Percentiles rank a stretch among this genome's conserved stretches.
These are phyloP conservation scores for Tetracladium maxilliforme DNA, from an alignment of 2,329 filamentous ascomycete genomes.

Conservation along the genomic window DNA sequence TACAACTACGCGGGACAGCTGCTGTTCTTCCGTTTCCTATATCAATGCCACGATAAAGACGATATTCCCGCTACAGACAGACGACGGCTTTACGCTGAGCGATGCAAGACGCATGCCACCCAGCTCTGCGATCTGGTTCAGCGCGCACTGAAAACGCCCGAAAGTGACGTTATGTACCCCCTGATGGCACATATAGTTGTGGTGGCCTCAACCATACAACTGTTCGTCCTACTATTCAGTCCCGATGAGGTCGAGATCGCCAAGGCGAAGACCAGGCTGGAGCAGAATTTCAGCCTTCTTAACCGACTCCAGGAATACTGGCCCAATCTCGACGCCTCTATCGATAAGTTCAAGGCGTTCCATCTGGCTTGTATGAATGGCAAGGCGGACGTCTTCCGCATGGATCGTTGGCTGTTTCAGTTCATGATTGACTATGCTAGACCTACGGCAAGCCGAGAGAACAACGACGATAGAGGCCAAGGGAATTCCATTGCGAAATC, in stretches of 20 bases:
- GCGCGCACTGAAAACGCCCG: constrained; percentile 16
- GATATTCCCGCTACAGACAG: constrained; percentile 4
- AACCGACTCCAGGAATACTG: constrained; percentile 22
- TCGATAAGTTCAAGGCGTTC: constrained; percentile 22
- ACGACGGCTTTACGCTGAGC: constrained; percentile 15
- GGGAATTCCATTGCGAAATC: too few species aligned
- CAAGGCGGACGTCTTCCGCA: constrained; percentile 19
- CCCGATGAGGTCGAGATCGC: constrained; percentile 18
- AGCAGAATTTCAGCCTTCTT: constrained; percentile 28
- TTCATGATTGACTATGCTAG: too few species aligned
- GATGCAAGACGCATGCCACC: constrained; percentile 23
- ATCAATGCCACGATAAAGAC: constrained; percentile 10
- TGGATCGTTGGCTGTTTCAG: constrained; percentile 25
- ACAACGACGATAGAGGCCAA: too few species aligned
- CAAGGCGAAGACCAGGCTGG: constrained; percentile 19
- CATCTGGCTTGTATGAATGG: constrained; percentile 22
- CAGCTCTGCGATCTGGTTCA: constrained; percentile 24
- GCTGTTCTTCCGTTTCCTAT: constrained; percentile 30
- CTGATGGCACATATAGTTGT: constrained; percentile 30
- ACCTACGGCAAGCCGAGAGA: too few species aligned
- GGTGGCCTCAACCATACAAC: constrained; percentile 27
- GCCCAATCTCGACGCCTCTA: constrained; percentile 21
- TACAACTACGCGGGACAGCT: constrained; percentile 30
- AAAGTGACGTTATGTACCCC: constrained; percentile 24
- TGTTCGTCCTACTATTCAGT: constrained; percentile 27